Evolutionary conservation across 768 basidiomycete species (phyloP), one percentile per base, ranked within the genome.

Genomic region (Mycena vitilis): DNA sequence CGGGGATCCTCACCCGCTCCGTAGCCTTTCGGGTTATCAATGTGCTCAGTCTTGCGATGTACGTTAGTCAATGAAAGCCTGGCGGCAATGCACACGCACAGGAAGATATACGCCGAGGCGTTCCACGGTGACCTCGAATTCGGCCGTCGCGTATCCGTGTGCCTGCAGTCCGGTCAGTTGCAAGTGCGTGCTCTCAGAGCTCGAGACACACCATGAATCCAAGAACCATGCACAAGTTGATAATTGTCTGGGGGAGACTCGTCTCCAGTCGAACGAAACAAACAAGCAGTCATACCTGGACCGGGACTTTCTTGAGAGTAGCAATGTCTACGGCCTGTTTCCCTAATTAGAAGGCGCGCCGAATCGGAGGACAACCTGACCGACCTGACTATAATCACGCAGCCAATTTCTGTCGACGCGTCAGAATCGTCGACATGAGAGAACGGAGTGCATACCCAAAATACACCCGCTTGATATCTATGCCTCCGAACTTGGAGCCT

Each of bases 1-100:
- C 94, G 84, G 0, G 96, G 88, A 77, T 98, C 95, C 77, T 94
- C 90, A 34, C 91, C 91, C 20, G 89, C 89, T 0, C 91, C 94
- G 73, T 95, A 96, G 15, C 94, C 95, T 77, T 93, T 94, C 2
- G 95, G 95, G 74, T 97, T 97, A 76, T 97, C 95, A 74, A 96
- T 95, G 76, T 97, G 95, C 77, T 95, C 93, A 0, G 86, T 87
- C 89, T 92, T 54, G 38, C 53, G 16, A 42, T 44, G 40, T 40
- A 37, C 12, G 23, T 54, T 15, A 47, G 56, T n/a, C n/a, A 34
- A 8, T 22, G 13, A 44, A 16, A 57, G 12, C 36, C 12, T 34
- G 36, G 16, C 8, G 2, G 52, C 45, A 30, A 52, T 63, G 37
- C 42, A 48, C 64, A 84, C 83, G 71, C 58, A 91, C 92, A 0